Evolutionary conservation across 169 alveolate genomes (phyloP).

Genomic region (Plasmodium berghei): DNA sequence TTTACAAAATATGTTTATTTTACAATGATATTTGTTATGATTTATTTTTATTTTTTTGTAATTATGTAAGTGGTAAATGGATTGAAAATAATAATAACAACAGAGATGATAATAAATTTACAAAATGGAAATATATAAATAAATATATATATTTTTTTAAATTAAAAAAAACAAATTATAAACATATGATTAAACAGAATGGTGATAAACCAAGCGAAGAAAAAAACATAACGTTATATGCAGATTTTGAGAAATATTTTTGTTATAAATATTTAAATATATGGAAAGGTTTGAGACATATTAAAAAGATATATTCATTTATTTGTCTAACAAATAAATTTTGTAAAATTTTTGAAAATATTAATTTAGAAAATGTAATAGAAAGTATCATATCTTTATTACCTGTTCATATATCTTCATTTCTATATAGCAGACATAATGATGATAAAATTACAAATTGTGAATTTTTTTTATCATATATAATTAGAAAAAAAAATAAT

Average conservation of each 20-base stretch:
- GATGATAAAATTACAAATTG: slow-evolving; percentile 44
- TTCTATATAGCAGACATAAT: slow-evolving; percentile 37
- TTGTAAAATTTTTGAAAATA: slow-evolving; percentile 33
- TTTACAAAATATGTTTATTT: slow-evolving; percentile 22
- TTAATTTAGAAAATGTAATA: slow-evolving; percentile 8
- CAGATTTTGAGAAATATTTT: slow-evolving; percentile 14
- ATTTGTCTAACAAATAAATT: slow-evolving; percentile 29
- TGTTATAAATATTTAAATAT: slow-evolving; percentile 20
- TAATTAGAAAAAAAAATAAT: slow-evolving; percentile 25
- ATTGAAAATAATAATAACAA: no score
- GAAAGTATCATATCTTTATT: slow-evolving; percentile 31
- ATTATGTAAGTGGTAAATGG: not conserved
- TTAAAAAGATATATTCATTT: slow-evolving; percentile 30
- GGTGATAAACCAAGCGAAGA: not conserved
- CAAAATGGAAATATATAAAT: not conserved
- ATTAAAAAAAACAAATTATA: not conserved
- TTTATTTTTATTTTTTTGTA: slow-evolving; percentile 37
- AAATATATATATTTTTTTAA: not conserved
- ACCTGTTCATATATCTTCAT: slow-evolving; percentile 61
- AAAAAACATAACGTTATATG: not conserved
- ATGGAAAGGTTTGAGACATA: not conserved
- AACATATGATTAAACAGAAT: not conserved
- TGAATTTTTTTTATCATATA: slow-evolving; percentile 44
- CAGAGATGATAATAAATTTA: not conserved
- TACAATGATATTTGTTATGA: slow-evolving; percentile 54